Percentiles rank a stretch among this genome's conserved stretches.
These are phyloP conservation scores for Penicillium simplicissimum DNA, from an alignment of 495 filamentous ascomycete species.

Conservation along the genomic window DNA sequence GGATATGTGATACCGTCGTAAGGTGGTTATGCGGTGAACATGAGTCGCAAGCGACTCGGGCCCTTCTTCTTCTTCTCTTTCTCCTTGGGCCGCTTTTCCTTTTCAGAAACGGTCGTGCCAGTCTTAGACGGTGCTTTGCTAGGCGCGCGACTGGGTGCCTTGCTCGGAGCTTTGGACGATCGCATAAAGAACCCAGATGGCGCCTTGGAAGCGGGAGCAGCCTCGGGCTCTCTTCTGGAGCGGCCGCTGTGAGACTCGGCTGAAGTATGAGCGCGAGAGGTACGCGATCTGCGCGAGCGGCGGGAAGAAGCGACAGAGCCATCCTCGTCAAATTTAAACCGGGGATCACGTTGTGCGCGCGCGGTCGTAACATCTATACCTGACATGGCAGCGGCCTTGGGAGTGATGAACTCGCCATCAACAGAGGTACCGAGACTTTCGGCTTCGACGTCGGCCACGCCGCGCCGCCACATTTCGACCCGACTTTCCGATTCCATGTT, in stretches of 20 bases:
- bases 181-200: conserved; percentile 22
- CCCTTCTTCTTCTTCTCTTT: conserved; percentile 43
- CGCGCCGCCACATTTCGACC: conserved; percentile 84
- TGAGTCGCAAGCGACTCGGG: conserved; percentile 44
- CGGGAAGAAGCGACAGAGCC: conserved; percentile 39
- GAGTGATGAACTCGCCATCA: conserved; percentile 85
- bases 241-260: conserved; percentile 15
- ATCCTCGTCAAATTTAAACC: conserved; percentile 45
- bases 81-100: conserved; percentile 38
- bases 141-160: conserved; percentile 13
- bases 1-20: not conserved
- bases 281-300: conserved; percentile 41
- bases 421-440: conserved; percentile 65
- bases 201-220: conserved; percentile 17
- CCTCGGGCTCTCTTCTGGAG: conserved; percentile 23
- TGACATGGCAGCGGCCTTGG: conserved; percentile 64
- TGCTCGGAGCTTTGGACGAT: conserved; percentile 25
- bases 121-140: conserved; percentile 22
- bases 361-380: conserved; percentile 49
- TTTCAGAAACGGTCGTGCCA: conserved; percentile 32
- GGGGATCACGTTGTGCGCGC: conserved; percentile 34
- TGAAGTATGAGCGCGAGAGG: conserved; percentile 18
- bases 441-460: conserved; percentile 69
- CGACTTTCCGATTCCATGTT: conserved; percentile 56
- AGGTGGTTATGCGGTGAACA: conserved; percentile 41